phyloP scores from a whole-genome alignment of 1,284 basidiomycete genomes.

The Psilocybe mexicana region DNA sequence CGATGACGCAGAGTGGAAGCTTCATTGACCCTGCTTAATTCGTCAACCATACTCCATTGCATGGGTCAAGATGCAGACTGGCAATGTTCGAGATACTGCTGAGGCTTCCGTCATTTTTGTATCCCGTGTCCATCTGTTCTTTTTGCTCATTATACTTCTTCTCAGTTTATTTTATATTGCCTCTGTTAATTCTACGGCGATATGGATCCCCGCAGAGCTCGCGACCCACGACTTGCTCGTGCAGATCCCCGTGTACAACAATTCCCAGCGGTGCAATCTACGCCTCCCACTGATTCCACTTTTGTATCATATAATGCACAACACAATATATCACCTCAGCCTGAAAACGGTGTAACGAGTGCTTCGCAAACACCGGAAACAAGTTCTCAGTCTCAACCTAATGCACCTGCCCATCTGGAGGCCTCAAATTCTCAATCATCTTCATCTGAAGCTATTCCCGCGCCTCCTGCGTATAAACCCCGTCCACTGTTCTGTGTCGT shows the following conservation, averaged over 20 bases:
- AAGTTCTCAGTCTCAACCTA: slow-evolving; percentile 17
- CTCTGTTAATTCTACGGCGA: neutral
- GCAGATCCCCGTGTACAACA: slow-evolving; percentile 66
- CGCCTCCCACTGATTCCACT: slow-evolving; percentile 7
- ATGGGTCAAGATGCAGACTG: slow-evolving; percentile 74
- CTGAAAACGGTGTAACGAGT: slow-evolving; percentile 12
- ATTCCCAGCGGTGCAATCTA: slow-evolving; percentile 36
- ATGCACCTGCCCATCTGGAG: slow-evolving; percentile 5
- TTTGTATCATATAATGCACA: slow-evolving; percentile 20
- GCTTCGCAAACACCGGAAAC: slow-evolving; percentile 10
- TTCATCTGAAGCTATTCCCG: neutral
- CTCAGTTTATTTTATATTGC: neutral
- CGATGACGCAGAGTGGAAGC: slow-evolving; percentile 91
- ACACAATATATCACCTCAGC: slow-evolving; percentile 20
- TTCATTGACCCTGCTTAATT: slow-evolving; percentile 56
- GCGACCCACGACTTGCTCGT: slow-evolving; percentile 75
- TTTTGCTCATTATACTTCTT: neutral
- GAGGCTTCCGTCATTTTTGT: slow-evolving; percentile 40
- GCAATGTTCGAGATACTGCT: slow-evolving; percentile 89
- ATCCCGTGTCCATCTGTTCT: neutral
- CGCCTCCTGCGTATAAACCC: slow-evolving; percentile 46
- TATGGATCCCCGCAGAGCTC: slow-evolving; percentile 80
- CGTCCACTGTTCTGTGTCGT: slow-evolving; percentile 94
- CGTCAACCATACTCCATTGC: slow-evolving; percentile 14
- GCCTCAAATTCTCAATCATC: slow-evolving; percentile 5